phyloP scores from a whole-genome alignment of 805 yeast genomes.

The Ogataea trehalophila region DNA sequence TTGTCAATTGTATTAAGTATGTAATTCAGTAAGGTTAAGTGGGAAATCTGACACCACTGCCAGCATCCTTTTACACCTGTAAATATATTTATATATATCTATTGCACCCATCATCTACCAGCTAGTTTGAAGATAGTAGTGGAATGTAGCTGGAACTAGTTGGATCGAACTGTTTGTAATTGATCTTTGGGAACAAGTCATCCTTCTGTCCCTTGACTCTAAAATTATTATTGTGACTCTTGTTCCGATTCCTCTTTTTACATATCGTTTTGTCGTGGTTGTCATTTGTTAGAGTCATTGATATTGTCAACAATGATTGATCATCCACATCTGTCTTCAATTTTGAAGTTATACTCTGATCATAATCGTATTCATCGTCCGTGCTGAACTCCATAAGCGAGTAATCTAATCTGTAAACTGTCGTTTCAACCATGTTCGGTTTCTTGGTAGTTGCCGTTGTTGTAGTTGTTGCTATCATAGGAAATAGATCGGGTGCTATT shows the following conservation, averaged over 20 bases:
- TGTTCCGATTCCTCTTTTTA: neutral
- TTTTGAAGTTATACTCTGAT: no score
- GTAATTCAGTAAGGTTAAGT: no score
- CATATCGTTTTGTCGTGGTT: no score
- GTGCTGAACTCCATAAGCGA: no score
- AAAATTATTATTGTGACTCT: neutral
- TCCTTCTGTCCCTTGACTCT: neutral
- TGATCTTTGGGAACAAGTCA: conserved; percentile 15
- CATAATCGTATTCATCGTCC: no score
- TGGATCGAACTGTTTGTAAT: conserved; percentile 16
- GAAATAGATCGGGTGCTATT: neutral
- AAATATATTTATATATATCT: neutral
- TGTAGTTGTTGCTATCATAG: neutral
- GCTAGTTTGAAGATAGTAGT: conserved; percentile 3
- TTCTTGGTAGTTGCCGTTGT: neutral
- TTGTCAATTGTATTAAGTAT: no score
- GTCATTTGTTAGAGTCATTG: neutral
- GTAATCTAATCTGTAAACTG: no score
- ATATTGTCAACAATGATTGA: no score
- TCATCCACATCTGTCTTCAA: no score
- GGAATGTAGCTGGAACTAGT: conserved; percentile 8
- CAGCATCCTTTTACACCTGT: no score
- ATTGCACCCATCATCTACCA: neutral
- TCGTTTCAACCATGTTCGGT: no score
- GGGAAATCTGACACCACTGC: no score